These are phyloP conservation scores for Diaporthe citriasiana DNA, from an alignment of 2,329 filamentous ascomycete genomes.

Conservation along the genomic window DNA sequence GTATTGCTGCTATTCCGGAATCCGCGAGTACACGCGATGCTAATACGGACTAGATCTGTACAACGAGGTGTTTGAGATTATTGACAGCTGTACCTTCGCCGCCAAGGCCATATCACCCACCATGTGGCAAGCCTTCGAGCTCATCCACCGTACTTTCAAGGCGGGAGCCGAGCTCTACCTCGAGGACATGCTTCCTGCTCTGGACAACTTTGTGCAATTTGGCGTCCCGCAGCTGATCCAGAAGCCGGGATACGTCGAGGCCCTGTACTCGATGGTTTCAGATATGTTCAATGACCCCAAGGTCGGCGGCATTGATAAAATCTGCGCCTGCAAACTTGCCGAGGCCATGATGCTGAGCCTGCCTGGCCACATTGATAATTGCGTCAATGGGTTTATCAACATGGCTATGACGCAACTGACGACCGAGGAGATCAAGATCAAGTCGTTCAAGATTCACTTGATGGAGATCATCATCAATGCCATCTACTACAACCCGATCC, in stretches of 20 bases:
- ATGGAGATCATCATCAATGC: slow-evolving; percentile 99
- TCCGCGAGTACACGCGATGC: neutral
- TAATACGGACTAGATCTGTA: slow-evolving; percentile 77
- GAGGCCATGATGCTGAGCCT: slow-evolving; percentile 98
- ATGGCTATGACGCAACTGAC: slow-evolving; percentile 89
- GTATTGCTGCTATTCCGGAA: slow-evolving; percentile 43
- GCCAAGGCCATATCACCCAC: slow-evolving; percentile 95
- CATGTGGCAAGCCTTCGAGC: slow-evolving; percentile 99
- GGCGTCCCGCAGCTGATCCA: slow-evolving; percentile 84
- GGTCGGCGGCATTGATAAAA: slow-evolving; percentile 92
- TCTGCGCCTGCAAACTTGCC: slow-evolving; percentile 95
- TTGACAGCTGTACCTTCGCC: slow-evolving; percentile 98
- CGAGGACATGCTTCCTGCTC: slow-evolving; percentile 97
- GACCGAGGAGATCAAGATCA: slow-evolving; percentile 84
- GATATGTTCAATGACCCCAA: slow-evolving; percentile 96
- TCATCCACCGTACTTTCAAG: slow-evolving; percentile 98
- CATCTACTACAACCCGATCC: slow-evolving; percentile 94
- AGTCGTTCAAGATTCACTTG: slow-evolving; percentile 93
- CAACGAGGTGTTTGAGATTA: slow-evolving; percentile 99
- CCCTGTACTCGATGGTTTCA: slow-evolving; percentile 92
- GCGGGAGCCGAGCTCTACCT: slow-evolving; percentile 96
- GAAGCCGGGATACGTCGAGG: slow-evolving; percentile 88
- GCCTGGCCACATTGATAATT: slow-evolving; percentile 87
- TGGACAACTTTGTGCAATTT: slow-evolving; percentile 98
- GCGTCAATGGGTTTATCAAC: slow-evolving; percentile 88